Percentiles rank a stretch among this genome's conserved stretches.
Evolutionary conservation across 2,329 filamentous ascomycete species (phyloP).

Genomic region (Arachnopeziza araneosa): DNA sequence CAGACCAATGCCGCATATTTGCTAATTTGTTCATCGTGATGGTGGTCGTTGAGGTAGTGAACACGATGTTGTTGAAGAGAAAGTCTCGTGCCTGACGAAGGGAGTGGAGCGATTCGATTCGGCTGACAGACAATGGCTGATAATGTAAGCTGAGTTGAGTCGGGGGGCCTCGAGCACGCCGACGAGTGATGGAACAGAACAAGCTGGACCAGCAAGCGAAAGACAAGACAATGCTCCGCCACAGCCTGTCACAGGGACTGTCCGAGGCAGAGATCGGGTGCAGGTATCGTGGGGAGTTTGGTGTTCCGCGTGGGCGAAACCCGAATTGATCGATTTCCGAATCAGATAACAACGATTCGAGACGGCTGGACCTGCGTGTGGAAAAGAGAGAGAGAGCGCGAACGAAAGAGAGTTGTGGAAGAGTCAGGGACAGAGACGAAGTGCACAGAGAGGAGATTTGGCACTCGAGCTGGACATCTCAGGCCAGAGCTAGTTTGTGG

Average conservation of each 20-base stretch:
- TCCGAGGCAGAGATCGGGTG: neutral
- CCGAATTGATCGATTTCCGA: neutral
- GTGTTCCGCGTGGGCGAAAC: neutral
- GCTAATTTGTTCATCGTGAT: conserved; percentile 64
- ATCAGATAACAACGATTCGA: neutral
- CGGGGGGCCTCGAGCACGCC: neutral
- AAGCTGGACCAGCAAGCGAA: neutral
- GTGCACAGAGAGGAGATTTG: too few species aligned
- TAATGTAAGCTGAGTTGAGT: conserved; percentile 4
- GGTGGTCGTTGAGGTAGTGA: conserved; percentile 5
- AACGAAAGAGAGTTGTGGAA: neutral
- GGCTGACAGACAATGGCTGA: neutral
- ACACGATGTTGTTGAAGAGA: conserved; percentile 3
- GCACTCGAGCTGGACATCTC: neutral
- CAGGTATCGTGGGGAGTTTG: neutral
- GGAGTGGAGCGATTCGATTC: neutral
- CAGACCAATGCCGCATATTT: conserved; percentile 68
- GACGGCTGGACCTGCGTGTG: neutral
- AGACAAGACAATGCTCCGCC: neutral
- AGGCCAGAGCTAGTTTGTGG: too few species aligned
- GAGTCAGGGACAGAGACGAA: neutral
- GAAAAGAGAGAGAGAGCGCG: neutral
- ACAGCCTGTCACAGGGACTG: neutral
- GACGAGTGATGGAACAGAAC: neutral
- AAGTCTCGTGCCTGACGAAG: conserved; percentile 8